Conservation (phyloP, 2,329 filamentous ascomycete species). For the Cordyceps pruinosa region DNA sequence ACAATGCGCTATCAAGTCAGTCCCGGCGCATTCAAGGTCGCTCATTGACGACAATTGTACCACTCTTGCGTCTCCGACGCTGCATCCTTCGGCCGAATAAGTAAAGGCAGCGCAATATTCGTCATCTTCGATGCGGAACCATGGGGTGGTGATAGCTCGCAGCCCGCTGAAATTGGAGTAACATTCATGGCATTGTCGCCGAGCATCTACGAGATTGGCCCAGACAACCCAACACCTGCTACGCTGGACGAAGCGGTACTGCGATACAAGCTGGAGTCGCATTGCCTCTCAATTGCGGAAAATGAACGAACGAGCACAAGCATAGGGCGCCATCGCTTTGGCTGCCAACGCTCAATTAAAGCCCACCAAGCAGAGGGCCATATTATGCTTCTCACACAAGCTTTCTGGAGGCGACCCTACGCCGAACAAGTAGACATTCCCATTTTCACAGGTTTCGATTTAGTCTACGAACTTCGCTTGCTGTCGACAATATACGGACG, state of each 20-base stretch:
- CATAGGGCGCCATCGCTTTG: neutral
- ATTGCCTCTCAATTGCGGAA: neutral
- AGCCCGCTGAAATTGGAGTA: neutral
- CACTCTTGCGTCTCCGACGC: neutral
- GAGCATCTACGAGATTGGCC: neutral
- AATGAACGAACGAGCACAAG: neutral
- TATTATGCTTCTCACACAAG: neutral
- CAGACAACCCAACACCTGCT: neutral
- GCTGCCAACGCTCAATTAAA: neutral
- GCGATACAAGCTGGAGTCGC: neutral
- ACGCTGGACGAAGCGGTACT: neutral
- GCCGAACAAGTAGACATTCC: neutral
- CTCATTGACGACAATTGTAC: neutral
- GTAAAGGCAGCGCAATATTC: neutral
- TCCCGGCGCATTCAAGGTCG: neutral
- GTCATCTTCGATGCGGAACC: neutral
- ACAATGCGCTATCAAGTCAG: neutral
- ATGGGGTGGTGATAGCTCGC: neutral
- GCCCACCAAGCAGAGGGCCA: neutral
- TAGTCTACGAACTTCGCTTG: neutral
- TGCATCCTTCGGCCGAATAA: neutral
- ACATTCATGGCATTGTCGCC: neutral
- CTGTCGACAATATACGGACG: neutral
- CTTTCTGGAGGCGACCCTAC: neutral
- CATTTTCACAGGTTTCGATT: neutral